Percentiles rank a stretch among this genome's conserved stretches.
phyloP scores from a whole-genome alignment of 108 stramenopile genomes.

The Stephanodiscus minutulus region DNA sequence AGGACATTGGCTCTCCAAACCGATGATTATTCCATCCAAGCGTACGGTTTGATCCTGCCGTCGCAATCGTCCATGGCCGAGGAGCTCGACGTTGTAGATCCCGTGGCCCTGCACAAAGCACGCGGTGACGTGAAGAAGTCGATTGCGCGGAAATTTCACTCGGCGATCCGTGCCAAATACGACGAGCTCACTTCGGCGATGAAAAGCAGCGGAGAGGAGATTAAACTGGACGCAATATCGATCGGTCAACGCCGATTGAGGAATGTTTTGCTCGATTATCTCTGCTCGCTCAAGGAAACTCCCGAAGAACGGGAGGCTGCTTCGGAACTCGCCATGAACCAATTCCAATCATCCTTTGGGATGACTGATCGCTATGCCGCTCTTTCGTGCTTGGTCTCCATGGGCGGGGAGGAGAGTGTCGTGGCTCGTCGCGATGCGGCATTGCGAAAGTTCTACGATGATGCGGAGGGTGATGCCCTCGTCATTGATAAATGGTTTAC shows the following conservation, averaged over 20 bases:
- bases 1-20: conserved; percentile 29
- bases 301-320: conserved; percentile 49
- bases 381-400: conserved; percentile 54
- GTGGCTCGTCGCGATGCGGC: conserved; percentile 37
- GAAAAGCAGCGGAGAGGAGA: conserved; percentile 17
- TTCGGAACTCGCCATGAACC: conserved; percentile 41
- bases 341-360: conserved; percentile 60
- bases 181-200: conserved; percentile 55
- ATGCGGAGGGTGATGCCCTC: conserved; percentile 63
- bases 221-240: conserved; percentile 44
- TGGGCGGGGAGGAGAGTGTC: conserved; percentile 46
- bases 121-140: conserved; percentile 46
- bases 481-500: conserved; percentile 62
- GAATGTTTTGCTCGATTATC: conserved; percentile 64
- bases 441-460: conserved; percentile 56
- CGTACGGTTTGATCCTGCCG: conserved; percentile 65
- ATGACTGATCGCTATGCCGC: conserved; percentile 84
- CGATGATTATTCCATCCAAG: conserved; percentile 56
- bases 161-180: conserved; percentile 50
- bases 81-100: conserved; percentile 56
- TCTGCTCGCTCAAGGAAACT: conserved; percentile 51
- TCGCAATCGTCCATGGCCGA: conserved; percentile 53
- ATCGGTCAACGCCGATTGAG: conserved; percentile 57
- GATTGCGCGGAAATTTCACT: conserved; percentile 49
- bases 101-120: conserved; percentile 54